Evolutionary conservation across 2,329 filamentous ascomycete genomes (phyloP), one percentile per base, ranked within the genome.

Genomic region (Colletotrichum destructivum): DNA sequence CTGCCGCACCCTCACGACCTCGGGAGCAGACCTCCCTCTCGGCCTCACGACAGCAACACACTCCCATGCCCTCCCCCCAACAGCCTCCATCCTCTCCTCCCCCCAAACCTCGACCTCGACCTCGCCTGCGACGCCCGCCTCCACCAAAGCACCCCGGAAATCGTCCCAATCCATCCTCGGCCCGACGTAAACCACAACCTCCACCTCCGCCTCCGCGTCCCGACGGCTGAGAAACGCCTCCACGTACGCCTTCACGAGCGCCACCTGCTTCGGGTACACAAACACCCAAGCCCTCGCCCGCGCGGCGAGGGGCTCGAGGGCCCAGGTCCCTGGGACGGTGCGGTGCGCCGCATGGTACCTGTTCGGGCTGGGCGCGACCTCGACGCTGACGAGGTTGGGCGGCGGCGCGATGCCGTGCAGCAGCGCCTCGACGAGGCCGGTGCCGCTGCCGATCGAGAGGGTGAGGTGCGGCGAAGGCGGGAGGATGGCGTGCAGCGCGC

Each of bases 241-340:
- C 6, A 78, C 66, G 38, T 82, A 82, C 44, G 70, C 71, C 9
- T 66, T 55, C 18, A 82, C 75, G 13, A 82, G 42, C 1, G 56
- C 60, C 1, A 77, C 76, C 35, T 80, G 78, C 2, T 81, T 79
- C 15, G 81, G 81, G 40, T 82, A 82, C 11, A 79, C 76, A 69
- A 82, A 82, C 69, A 82, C 65, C 52, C 81, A 66, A 2, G 63
- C 76, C 12, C 74, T 73, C 0, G 75, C 60, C 35, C 78, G 76
- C 8, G 46, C 68, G 4, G 81, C 74, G 18, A 78, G 75, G 15
- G 74, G 72, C 1, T 76, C 75, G 1, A 81, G 42, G 0, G 78
- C 75, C 79, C 79, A 81, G 2, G 79, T 81, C 4, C 80, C 79
- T 0, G 75, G 74, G 3, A 82, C 81, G 4, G 75, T 78, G 68